Evolutionary conservation across 441 rosid genomes (phyloP).

Genomic region (Pelargonium citronellum): DNA sequence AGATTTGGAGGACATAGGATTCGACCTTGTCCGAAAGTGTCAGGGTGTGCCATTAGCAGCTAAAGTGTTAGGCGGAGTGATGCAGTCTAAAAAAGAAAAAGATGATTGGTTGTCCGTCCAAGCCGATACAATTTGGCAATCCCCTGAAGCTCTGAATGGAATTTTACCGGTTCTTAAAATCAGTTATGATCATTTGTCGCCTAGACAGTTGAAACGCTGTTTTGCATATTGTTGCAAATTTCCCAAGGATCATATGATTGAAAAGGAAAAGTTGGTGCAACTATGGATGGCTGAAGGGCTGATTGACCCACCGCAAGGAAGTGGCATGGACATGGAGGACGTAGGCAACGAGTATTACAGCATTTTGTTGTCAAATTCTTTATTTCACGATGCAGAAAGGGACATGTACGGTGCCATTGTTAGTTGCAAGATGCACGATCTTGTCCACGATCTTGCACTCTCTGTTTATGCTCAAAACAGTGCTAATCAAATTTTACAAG

Average conservation of each 20-base stretch:
- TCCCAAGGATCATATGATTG: constrained; percentile 4
- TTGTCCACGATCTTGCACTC: constrained; percentile 9
- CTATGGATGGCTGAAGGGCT: constrained; percentile 22
- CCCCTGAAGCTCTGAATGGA: background rate
- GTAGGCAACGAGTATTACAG: background rate
- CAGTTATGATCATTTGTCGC: constrained; percentile 14
- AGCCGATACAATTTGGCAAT: background rate
- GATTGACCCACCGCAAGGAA: background rate
- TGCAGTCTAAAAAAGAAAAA: background rate
- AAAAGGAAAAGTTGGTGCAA: constrained; percentile 4
- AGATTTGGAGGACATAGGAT: constrained; percentile 11
- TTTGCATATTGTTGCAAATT: constrained; percentile 15
- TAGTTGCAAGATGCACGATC: constrained; percentile 14
- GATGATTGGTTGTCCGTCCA: constrained; percentile 12
- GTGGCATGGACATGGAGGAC: background rate
- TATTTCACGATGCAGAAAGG: constrained; percentile 11
- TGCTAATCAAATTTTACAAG: background rate
- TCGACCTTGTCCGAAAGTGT: constrained; percentile 13
- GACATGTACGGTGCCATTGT: background rate
- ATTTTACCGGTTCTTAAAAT: background rate
- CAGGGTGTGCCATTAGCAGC: constrained; percentile 19
- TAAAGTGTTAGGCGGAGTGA: constrained; percentile 5
- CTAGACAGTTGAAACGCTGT: constrained; percentile 9
- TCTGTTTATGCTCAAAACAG: background rate
- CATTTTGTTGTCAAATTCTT: background rate